Evolutionary conservation across 2,329 filamentous ascomycete species (phyloP).

Genomic region (Fusarium floridanum): DNA sequence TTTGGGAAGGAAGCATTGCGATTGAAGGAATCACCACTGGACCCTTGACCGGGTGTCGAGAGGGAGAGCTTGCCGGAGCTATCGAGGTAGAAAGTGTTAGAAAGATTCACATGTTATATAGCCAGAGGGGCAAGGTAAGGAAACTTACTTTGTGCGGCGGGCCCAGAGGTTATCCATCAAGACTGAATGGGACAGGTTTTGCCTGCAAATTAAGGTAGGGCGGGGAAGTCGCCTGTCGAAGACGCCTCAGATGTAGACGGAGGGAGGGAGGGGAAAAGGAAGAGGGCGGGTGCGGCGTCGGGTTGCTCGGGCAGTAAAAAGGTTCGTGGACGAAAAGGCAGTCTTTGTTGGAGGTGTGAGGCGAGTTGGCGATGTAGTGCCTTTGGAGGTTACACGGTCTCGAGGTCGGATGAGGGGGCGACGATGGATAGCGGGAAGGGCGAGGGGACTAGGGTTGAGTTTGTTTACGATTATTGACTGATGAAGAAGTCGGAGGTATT

Average conservation of each 20-base stretch:
- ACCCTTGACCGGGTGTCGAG: slow-evolving; percentile 75
- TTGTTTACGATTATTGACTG: slow-evolving; percentile 18
- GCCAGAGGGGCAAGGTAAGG: slow-evolving; percentile 9
- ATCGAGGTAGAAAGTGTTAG: slow-evolving; percentile 30
- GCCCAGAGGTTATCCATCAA: slow-evolving; percentile 80
- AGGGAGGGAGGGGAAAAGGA: slow-evolving; percentile 14
- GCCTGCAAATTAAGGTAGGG: slow-evolving; percentile 40
- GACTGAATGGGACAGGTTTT: slow-evolving; percentile 49
- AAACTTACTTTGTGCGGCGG: slow-evolving; percentile 83
- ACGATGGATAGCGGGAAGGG: slow-evolving; percentile 33
- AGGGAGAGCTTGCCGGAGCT: slow-evolving; percentile 93
- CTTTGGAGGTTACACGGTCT: slow-evolving; percentile 35
- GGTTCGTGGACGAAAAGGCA: slow-evolving; percentile 1
- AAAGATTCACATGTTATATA: slow-evolving; percentile 17
- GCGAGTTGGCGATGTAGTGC: slow-evolving; percentile 30
- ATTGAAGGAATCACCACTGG: slow-evolving; percentile 67
- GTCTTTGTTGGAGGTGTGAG: slow-evolving; percentile 11
- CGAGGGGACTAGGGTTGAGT: background rate
- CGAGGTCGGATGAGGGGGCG: slow-evolving; percentile 35
- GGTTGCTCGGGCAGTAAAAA: background rate
- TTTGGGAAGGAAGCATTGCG: slow-evolving; percentile 76
- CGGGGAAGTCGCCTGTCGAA: slow-evolving; percentile 43
- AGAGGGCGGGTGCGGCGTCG: slow-evolving; percentile 16
- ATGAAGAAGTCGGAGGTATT: background rate
- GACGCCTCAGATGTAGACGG: slow-evolving; percentile 31